phyloP scores from a whole-genome alignment of 169 alveolate species.

The Besnoitia besnoiti region DNA sequence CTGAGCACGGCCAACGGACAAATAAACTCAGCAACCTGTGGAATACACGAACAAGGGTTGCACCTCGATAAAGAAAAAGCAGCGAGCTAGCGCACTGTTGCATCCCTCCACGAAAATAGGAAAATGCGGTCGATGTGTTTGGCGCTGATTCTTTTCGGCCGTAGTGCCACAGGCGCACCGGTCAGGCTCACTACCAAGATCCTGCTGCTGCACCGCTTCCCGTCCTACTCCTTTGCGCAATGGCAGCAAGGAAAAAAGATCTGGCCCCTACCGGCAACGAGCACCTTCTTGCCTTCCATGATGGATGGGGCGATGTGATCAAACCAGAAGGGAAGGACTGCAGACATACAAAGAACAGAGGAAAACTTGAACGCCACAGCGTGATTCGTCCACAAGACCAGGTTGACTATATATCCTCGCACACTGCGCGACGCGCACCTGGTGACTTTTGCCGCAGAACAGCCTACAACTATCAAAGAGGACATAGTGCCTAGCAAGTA shows the following conservation, averaged over 20 bases:
- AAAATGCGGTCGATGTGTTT: too few relatives aligned
- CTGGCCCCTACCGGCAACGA: slow-evolving; percentile 78
- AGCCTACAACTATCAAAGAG: too few relatives aligned
- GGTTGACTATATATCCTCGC: too few relatives aligned
- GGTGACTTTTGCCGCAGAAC: too few relatives aligned
- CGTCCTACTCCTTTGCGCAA: too few relatives aligned
- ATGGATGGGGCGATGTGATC: slow-evolving; percentile 93
- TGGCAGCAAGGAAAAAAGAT: not conserved
- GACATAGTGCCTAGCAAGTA: too few relatives aligned
- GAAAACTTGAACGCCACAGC: not conserved
- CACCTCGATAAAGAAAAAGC: too few relatives aligned
- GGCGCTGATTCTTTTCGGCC: too few relatives aligned
- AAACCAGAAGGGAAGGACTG: slow-evolving; percentile 93
- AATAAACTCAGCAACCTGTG: not conserved
- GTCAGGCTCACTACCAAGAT: not conserved
- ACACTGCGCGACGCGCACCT: too few relatives aligned
- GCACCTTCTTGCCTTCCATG: slow-evolving; percentile 90
- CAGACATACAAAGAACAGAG: not conserved
- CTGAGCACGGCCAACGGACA: slow-evolving; percentile 71
- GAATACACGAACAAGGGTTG: too few relatives aligned
- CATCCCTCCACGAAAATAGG: too few relatives aligned
- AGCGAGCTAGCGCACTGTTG: too few relatives aligned
- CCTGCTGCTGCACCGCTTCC: not conserved
- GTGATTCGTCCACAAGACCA: not conserved
- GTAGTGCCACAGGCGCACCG: not conserved